A percentile compares a stretch with the other conserved stretches of the same genome.
These are phyloP conservation scores for Phytophthora cactorum DNA, from an alignment of 352 stramenopile species.

Conservation along the genomic window DNA sequence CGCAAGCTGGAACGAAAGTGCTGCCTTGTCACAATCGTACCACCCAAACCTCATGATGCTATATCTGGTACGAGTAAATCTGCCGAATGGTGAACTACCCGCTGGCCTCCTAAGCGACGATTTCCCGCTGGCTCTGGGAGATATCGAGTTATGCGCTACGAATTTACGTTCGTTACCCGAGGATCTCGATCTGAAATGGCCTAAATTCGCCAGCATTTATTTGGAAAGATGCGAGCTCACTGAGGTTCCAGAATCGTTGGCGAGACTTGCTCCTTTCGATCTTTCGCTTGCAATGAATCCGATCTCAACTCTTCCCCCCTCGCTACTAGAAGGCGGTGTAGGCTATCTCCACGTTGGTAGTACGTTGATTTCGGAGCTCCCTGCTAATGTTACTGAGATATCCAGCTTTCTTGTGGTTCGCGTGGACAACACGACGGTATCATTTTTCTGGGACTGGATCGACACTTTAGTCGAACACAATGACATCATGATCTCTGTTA, in stretches of 20 bases:
- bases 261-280: conserved; percentile 21
- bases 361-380: conserved; percentile 22
- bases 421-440: conserved; percentile 26
- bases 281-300: conserved; percentile 29
- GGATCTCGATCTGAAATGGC: conserved; percentile 48
- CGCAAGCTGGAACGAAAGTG: conserved; percentile 25
- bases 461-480: conserved; percentile 8
- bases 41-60: conserved; percentile 33
- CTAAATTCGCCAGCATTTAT: conserved; percentile 27
- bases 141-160: conserved; percentile 40
- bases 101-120: conserved; percentile 17
- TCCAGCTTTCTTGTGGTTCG: conserved; percentile 15
- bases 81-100: conserved; percentile 21
- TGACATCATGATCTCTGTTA: neutral
- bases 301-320: conserved; percentile 12
- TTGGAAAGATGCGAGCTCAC: conserved; percentile 24
- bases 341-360: conserved; percentile 28
- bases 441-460: conserved; percentile 32
- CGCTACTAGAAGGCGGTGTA: conserved; percentile 21
- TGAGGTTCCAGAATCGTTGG: conserved; percentile 16
- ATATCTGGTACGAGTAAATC: conserved; percentile 25
- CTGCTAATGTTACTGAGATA: conserved; percentile 5
- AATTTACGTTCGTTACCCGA: conserved; percentile 44
- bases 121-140: conserved; percentile 14
- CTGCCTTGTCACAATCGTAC: conserved; percentile 30